Percentiles rank a stretch among this genome's conserved stretches.
Conservation (phyloP, 441 rosid genomes). For the Mallotus japonicus region DNA sequence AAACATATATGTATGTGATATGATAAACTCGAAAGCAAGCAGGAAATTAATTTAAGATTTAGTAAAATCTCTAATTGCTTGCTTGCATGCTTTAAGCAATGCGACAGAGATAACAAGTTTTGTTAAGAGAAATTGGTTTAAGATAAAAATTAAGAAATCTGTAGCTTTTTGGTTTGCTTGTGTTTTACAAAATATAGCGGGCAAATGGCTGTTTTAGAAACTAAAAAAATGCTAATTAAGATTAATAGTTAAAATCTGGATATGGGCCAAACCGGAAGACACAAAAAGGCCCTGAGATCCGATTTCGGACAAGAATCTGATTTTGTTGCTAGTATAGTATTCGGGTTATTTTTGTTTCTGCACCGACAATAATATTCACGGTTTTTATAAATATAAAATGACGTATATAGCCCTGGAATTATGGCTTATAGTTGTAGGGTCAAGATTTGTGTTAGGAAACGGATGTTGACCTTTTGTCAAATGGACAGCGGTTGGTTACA, state of each 20-base stretch:
- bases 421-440: background rate
- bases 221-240: conserved; percentile 4
- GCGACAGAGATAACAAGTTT: background rate
- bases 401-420: conserved; percentile 18
- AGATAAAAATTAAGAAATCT: background rate
- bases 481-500: background rate
- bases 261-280: conserved; percentile 9
- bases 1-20: background rate
- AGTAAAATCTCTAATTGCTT: background rate
- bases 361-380: conserved; percentile 19
- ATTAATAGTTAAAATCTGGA: conserved; percentile 8
- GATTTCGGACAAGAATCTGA: background rate
- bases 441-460: conserved; percentile 10
- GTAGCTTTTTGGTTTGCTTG: background rate
- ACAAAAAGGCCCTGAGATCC: no score
- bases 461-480: conserved; percentile 1
- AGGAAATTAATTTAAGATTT: background rate
- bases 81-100: background rate
- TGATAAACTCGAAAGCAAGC: no score
- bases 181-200: background rate
- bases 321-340: background rate
- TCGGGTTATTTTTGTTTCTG: background rate
- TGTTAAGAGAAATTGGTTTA: background rate
- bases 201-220: conserved; percentile 14
- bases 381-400: conserved; percentile 4